phyloP scores from a whole-genome alignment of 768 basidiomycete genomes.

The Pleurotus citrinopileatus region DNA sequence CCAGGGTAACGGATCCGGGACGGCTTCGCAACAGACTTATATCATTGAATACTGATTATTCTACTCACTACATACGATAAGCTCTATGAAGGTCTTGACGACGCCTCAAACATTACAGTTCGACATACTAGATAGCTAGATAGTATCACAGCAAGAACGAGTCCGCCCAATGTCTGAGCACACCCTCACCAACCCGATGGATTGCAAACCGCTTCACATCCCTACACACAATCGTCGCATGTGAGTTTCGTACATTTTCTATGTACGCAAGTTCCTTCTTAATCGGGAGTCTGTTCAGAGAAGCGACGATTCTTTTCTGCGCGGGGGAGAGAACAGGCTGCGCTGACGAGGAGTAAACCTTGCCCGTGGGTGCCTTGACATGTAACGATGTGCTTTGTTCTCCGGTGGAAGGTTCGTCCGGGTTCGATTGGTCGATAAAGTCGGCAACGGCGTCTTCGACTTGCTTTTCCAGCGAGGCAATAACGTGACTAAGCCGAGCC shows the following conservation, averaged over 20 bases:
- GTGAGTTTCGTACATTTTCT: conserved; percentile 55
- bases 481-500: conserved; percentile 51
- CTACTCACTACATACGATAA: too few relatives aligned
- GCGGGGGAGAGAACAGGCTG: conserved; percentile 50
- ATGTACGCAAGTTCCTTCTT: conserved; percentile 73
- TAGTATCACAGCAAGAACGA: conserved; percentile 39
- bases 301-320: conserved; percentile 55
- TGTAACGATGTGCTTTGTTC: background rate
- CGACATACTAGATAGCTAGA: background rate
- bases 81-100: too few relatives aligned
- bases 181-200: conserved; percentile 60
- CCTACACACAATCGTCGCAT: conserved; percentile 69
- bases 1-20: too few relatives aligned
- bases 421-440: conserved; percentile 47
- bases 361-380: background rate
- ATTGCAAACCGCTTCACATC: conserved; percentile 58
- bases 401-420: background rate
- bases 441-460: conserved; percentile 64
- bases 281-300: conserved; percentile 68
- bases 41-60: too few relatives aligned
- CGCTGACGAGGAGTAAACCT: conserved; percentile 17
- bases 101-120: too few relatives aligned
- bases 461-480: conserved; percentile 56
- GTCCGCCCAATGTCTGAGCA: conserved; percentile 71
- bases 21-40: too few relatives aligned